A percentile compares a stretch with the other conserved stretches of the same genome.
Evolutionary conservation across 2,329 filamentous ascomycete genomes (phyloP).

Genomic region (Beauveria sp.): DNA sequence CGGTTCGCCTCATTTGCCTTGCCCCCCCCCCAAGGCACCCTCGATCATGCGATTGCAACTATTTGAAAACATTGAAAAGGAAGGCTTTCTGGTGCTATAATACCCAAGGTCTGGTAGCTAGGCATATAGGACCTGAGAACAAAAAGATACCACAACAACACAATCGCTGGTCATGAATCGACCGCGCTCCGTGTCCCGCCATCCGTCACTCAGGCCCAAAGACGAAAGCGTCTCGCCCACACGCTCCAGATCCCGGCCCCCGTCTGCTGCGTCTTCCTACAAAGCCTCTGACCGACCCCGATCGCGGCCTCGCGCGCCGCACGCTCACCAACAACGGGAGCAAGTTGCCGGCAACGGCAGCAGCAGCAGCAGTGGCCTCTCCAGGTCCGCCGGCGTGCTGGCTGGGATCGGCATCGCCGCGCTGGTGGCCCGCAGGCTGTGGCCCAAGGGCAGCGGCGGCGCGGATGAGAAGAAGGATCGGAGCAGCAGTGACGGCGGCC

Average conservation of each 20-base stretch:
- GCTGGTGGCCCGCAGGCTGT: constrained; percentile 27
- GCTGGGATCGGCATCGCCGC: constrained; percentile 28
- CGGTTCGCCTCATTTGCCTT: constrained; percentile 1
- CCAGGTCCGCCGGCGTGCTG: constrained; percentile 21
- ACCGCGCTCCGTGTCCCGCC: constrained; percentile 10
- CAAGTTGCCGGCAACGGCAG: not conserved
- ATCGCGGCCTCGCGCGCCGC: not conserved
- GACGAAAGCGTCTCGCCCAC: constrained; percentile 5
- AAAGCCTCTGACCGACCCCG: not conserved
- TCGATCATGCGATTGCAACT: not conserved
- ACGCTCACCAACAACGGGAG: not conserved
- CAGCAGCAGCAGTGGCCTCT: constrained; percentile 13
- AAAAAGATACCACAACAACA: not conserved
- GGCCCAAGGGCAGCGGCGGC: constrained; percentile 22
- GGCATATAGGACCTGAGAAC: not conserved
- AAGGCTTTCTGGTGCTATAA: not conserved
- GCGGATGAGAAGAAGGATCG: not conserved
- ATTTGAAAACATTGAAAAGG: not conserved
- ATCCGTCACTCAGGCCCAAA: not conserved
- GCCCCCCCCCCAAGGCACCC: not conserved
- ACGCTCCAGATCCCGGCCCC: not conserved
- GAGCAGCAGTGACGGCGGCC: not conserved
- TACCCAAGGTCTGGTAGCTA: too few species aligned
- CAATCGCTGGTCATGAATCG: constrained; percentile 1
- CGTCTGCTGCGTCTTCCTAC: not conserved